Evolutionary conservation across 2,329 filamentous ascomycete species (phyloP), one percentile per base, ranked within the genome.

Genomic region (Venturia pyrina): DNA sequence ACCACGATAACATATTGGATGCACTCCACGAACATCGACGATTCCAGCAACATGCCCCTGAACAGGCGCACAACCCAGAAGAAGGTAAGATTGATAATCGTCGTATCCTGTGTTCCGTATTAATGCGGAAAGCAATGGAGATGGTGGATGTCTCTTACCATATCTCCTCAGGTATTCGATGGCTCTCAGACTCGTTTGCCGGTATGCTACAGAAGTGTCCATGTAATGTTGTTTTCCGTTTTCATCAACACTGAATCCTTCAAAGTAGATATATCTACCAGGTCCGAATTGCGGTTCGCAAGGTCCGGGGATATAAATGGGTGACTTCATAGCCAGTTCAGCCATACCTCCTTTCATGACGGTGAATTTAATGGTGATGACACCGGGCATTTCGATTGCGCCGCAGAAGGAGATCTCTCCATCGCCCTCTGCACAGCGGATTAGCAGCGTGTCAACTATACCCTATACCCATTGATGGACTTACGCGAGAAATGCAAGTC

Each of bases 301-400:
- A 0, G 91, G 91, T 0, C 92, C 92, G 0, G 91, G 91, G 43
- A 91, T 83, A 78, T 93, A 96, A 64, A 96, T 89, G 0, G 92
- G 92, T 7, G 85, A 89, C 75, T 91, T 93, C 78, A 96, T 87
- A 0, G 83, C 88, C 64, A 96, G 78, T 43, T 91, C 83, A 57
- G 81, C 81, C 73, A 96, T 83, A 24, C 92, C 93, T 69, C 86
- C 83, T 75, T 95, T 96, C 81, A 96, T 87, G 19, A 96, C 89
- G 62, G 85, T 87, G 80, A 96, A 93, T 72, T 95, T 96, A 76
- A 96, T 85, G 2, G 92, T 96, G 70, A 96, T 96, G 56, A 91
- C 81, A 5, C 92, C 92, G 0, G 92, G 91, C 90, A 97, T 97
- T 76, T 97, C 93, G 71, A 96, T 97, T 6, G 92, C 93, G 24